A percentile compares a stretch with the other conserved stretches of the same genome.
phyloP scores from a whole-genome alignment of 1,284 basidiomycete species.

The Ustilago trichophora region DNA sequence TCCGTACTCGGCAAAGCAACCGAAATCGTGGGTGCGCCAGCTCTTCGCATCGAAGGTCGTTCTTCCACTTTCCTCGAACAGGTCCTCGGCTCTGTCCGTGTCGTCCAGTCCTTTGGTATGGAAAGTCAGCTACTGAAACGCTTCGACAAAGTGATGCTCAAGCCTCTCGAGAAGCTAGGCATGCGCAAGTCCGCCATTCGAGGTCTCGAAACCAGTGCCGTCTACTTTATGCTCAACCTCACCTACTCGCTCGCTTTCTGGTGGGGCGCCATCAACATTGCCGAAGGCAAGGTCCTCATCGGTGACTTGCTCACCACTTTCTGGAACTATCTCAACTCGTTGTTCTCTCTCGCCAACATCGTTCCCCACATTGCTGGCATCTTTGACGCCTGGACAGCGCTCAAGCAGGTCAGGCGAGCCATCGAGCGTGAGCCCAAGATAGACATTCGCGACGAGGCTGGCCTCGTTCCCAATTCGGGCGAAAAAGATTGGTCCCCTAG shows the following conservation, averaged over 20 bases:
- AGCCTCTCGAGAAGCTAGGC: conserved; percentile 63
- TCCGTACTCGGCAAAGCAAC: conserved; percentile 60
- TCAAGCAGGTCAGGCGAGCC: conserved; percentile 49
- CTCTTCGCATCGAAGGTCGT: conserved; percentile 66
- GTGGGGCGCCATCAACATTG: conserved; percentile 56
- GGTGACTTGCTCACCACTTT: conserved; percentile 57
- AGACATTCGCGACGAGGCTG: conserved; percentile 54
- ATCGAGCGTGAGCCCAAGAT: conserved; percentile 63
- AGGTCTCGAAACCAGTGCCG: conserved; percentile 47
- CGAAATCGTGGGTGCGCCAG: conserved; percentile 58
- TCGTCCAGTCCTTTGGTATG: conserved; percentile 68
- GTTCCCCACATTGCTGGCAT: conserved; percentile 60
- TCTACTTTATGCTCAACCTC: conserved; percentile 55
- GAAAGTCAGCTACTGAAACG: conserved; percentile 61
- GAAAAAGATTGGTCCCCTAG: conserved; percentile 39
- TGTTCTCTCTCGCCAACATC: conserved; percentile 62
- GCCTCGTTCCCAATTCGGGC: conserved; percentile 22
- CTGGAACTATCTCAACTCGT: conserved; percentile 60
- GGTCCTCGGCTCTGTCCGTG: conserved; percentile 67
- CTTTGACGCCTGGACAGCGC: conserved; percentile 50
- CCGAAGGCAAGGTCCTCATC: conserved; percentile 40
- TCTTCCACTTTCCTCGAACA: conserved; percentile 68
- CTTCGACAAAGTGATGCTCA: conserved; percentile 64
- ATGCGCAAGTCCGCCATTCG: conserved; percentile 60
- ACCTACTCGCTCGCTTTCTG: conserved; percentile 58